phyloP scores from a whole-genome alignment of 345 rosid genomes.

The Pugionium dolabratum region DNA sequence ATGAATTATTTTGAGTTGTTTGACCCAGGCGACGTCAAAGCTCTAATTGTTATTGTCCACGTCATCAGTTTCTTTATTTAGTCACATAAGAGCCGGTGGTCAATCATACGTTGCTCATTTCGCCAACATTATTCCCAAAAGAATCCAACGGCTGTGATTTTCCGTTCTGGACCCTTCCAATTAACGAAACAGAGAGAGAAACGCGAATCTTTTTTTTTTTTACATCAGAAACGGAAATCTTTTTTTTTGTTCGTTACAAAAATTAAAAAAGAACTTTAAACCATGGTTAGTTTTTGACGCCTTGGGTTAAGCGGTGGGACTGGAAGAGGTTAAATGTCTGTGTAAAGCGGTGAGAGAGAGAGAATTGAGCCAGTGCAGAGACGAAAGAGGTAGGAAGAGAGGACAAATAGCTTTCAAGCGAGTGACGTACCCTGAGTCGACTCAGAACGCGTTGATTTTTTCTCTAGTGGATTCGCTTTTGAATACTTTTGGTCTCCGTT shows the following conservation, averaged over 20 bases:
- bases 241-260: no score
- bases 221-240: no score
- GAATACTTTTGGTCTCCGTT: constrained; percentile 18
- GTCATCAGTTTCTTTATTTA: constrained; percentile 24
- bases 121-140: constrained; percentile 14
- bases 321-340: constrained; percentile 32
- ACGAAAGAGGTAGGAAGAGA: constrained; percentile 31
- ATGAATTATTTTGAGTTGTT: constrained; percentile 13
- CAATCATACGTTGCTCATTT: constrained; percentile 42
- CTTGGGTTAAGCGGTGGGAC: constrained; percentile 32
- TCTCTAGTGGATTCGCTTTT: constrained; percentile 2
- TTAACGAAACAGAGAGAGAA: not conserved
- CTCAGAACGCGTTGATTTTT: constrained; percentile 34
- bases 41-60: constrained; percentile 54
- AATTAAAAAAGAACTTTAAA: constrained; percentile 1
- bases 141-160: constrained; percentile 48
- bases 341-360: constrained; percentile 22
- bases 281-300: constrained; percentile 39
- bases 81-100: no score
- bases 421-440: constrained; percentile 36
- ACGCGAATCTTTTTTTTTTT: no score
- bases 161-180: constrained; percentile 63
- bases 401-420: constrained; percentile 31
- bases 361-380: no score
- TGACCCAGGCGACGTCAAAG: constrained; percentile 50